Percentiles rank a stretch among this genome's conserved stretches.
phyloP scores from a whole-genome alignment of 2,329 filamentous ascomycete species.

The Conoideocrella luteorostrata region DNA sequence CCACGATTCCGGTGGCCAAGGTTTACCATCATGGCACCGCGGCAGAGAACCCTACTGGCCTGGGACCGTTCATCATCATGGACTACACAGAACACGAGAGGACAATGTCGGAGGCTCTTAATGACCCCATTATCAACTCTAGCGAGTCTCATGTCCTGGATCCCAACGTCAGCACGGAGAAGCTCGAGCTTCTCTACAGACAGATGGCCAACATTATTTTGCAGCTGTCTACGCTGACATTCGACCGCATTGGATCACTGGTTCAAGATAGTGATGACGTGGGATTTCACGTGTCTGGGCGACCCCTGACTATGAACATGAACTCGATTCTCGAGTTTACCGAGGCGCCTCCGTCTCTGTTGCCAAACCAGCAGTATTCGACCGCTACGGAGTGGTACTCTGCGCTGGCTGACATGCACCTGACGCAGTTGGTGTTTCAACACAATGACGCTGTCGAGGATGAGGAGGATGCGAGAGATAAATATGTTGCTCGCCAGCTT shows the following conservation, averaged over 20 bases:
- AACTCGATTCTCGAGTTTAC: slow-evolving; percentile 25
- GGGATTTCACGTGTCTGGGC: slow-evolving; percentile 21
- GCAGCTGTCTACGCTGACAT: slow-evolving; percentile 27
- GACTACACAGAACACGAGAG: slow-evolving; percentile 25
- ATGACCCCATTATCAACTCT: slow-evolving; percentile 16
- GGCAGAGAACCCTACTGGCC: slow-evolving; percentile 23
- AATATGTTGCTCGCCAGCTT: slow-evolving; percentile 26
- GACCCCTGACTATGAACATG: slow-evolving; percentile 34
- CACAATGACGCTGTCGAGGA: slow-evolving; percentile 29
- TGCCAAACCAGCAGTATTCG: slow-evolving; percentile 21
- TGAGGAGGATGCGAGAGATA: slow-evolving; percentile 22
- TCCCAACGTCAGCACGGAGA: slow-evolving; percentile 24
- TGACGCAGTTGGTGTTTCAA: slow-evolving; percentile 30
- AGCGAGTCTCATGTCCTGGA: slow-evolving; percentile 25
- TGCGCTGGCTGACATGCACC: slow-evolving; percentile 29
- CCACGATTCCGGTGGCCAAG: slow-evolving; percentile 27
- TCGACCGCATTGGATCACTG: slow-evolving; percentile 32
- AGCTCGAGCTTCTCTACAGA: slow-evolving; percentile 27
- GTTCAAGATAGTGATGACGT: slow-evolving; percentile 17
- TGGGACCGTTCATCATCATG: slow-evolving; percentile 33
- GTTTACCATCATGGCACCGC: slow-evolving; percentile 24
- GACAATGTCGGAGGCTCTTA: slow-evolving; percentile 22
- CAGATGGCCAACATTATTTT: slow-evolving; percentile 37
- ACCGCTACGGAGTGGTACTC: slow-evolving; percentile 25
- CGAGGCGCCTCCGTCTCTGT: slow-evolving; percentile 14